Base-by-base conservation (phyloP, 2,329 filamentous ascomycete species). In the Colletotrichum chrysophilum region DNA sequence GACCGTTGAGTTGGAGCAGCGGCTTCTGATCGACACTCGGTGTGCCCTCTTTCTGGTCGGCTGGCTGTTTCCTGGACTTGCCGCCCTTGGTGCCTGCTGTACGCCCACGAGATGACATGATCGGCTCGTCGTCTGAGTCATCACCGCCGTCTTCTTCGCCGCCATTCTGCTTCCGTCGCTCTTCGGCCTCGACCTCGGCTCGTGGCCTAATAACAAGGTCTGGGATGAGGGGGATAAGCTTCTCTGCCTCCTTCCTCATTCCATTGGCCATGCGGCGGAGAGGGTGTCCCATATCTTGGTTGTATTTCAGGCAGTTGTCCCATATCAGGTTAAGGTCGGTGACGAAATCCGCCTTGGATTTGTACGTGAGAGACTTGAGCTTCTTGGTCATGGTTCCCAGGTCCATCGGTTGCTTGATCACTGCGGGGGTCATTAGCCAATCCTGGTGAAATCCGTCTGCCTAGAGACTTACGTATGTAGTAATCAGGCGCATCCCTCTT, bases 341-440 rank as follows among this genome's bases (percentile, higher is more conserved):
- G 30, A 98, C 96, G 79, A 99, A 99, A 28, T 99, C 97, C 77
- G 94, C 92, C 86, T 99, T 99, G 62, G 94, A 96, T 83, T 95
- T 96, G 86, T 95, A 97, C 48, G 90, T 90, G 43, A 95, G 86
- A 12, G 90, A 89, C 83, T 96, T 96, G 70, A 99, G 91, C 87
- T 98, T 99, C 87, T 99, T 99, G 77, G 97, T 98, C 96, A 99
- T 98, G 64, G 93, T 94, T 48, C 97, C 97, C 73, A 99, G 92
- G 83, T 99, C 97, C 97, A 99, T 99, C 3, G 97, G 97, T 62
- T 96, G 94, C 86, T 97, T 98, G 85, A 98, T 98, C 78, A 95
- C 94, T 96, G 82, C 72, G 43, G 34, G 34, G 58, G 56, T 60
- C 62, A 26, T 85, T 79, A 83, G 80, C 68, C 58, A 76, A 61